Conservation (phyloP, 2,329 filamentous ascomycete genomes). For the Nemania sp. region DNA sequence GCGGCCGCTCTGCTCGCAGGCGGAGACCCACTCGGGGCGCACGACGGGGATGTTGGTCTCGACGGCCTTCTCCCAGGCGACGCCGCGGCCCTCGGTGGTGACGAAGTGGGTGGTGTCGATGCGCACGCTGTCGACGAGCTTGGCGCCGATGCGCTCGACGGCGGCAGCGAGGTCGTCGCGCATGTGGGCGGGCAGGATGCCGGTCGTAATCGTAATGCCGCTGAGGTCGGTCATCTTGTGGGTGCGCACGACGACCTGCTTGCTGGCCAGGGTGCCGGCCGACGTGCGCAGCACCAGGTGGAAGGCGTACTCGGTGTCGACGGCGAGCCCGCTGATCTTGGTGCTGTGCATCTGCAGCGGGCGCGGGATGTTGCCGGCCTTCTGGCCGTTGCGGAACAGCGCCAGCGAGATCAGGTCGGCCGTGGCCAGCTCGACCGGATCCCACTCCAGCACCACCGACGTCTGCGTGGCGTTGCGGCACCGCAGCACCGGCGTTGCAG, state of each 20-base stretch:
- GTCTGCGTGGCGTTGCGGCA: conserved; percentile 98
- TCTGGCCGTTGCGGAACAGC: conserved; percentile 93
- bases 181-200: conserved; percentile 74
- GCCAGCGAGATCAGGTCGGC: conserved; percentile 87
- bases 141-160: conserved; percentile 87
- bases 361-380: conserved; percentile 91
- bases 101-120: conserved; percentile 99
- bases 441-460: conserved; percentile 98
- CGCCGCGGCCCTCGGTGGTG: conserved; percentile 87
- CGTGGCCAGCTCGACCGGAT: conserved; percentile 88
- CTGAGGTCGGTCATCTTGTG: conserved; percentile 99
- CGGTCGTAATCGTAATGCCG: conserved; percentile 91
- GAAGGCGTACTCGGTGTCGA: conserved; percentile 95
- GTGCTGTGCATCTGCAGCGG: conserved; percentile 88
- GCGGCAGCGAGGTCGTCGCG: conserved; percentile 75
- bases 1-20: conserved; percentile 89
- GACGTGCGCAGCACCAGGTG: conserved; percentile 89
- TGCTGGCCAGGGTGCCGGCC: conserved; percentile 82
- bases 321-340: conserved; percentile 94
- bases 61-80: conserved; percentile 92
- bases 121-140: conserved; percentile 83
- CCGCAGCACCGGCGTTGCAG: conserved; percentile 75
- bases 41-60: conserved; percentile 99
- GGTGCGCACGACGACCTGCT: conserved; percentile 82
- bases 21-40: conserved; percentile 93